Percentiles rank a stretch among this genome's conserved stretches.
Evolutionary conservation across 163 green algal genomes (phyloP).

Genomic region (Smithsoniella earleae): DNA sequence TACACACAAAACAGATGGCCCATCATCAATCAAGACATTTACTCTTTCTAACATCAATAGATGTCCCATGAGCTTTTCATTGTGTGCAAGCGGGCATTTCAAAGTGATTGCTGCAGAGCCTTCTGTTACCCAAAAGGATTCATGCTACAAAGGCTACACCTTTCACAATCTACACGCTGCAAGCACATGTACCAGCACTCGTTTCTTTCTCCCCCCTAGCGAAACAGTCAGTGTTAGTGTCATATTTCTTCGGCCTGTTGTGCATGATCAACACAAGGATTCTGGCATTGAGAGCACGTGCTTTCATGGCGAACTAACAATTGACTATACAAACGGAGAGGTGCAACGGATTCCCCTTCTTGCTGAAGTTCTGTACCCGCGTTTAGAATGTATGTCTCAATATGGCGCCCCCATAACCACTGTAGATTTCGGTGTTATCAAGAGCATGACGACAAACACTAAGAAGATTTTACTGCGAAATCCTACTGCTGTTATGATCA

Average conservation of each 20-base stretch:
- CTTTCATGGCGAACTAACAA: too few species aligned
- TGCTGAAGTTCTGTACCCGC: not conserved
- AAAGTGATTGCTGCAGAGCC: not conserved
- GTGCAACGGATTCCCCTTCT: not conserved
- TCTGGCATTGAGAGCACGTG: too few species aligned
- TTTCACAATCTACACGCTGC: too few species aligned
- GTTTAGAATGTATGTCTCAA: not conserved
- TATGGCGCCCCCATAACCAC: not conserved
- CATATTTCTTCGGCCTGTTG: not conserved
- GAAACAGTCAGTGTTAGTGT: not conserved
- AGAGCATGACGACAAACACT: too few species aligned
- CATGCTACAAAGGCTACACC: not conserved
- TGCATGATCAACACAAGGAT: not conserved
- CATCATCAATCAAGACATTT: not conserved
- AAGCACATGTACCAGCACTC: too few species aligned
- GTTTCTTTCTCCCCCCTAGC: not conserved
- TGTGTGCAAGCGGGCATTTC: not conserved
- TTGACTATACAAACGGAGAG: constrained; percentile 5
- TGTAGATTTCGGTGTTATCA: constrained; percentile 1
- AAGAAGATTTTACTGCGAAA: constrained; percentile 13
- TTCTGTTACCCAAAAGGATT: not conserved
- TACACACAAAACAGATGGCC: not conserved
- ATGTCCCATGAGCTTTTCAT: not conserved
- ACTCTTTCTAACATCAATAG: not conserved
- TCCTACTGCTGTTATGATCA: too few species aligned